phyloP scores from a whole-genome alignment of 768 basidiomycete species.

The Pleurotus sapidus region DNA sequence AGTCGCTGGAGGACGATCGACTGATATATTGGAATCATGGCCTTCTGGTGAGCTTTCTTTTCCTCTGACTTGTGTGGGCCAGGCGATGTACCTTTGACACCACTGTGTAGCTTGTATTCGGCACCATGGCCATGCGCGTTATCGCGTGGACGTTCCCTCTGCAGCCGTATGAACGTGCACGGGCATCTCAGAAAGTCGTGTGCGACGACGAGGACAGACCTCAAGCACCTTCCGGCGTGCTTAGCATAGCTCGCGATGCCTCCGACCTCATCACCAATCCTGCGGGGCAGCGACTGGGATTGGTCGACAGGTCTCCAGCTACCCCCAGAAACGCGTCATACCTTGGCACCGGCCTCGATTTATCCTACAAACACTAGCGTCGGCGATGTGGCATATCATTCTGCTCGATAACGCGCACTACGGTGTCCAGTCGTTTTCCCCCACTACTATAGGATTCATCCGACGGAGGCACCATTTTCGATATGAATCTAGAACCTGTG shows the following conservation, averaged over 20 bases:
- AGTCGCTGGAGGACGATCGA: constrained; percentile 26
- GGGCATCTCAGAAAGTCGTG: neutral
- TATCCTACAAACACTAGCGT: constrained; percentile 27
- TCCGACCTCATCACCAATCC: constrained; percentile 46
- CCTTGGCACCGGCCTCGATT: constrained; percentile 37
- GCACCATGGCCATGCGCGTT: constrained; percentile 32
- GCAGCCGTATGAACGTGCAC: constrained; percentile 24
- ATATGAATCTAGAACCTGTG: constrained; percentile 29
- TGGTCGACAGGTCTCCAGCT: constrained; percentile 47
- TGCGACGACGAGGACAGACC: neutral
- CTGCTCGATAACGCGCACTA: constrained; percentile 44
- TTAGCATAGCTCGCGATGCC: constrained; percentile 31
- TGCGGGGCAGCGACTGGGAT: constrained; percentile 61
- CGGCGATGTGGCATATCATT: constrained; percentile 31
- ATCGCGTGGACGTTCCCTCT: constrained; percentile 37
- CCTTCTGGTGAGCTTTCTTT: constrained; percentile 33
- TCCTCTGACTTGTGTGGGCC: neutral
- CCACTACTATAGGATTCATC: constrained; percentile 38
- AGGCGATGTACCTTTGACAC: neutral
- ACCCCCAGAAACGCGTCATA: constrained; percentile 36
- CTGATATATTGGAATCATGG: constrained; percentile 43
- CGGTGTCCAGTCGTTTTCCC: constrained; percentile 42
- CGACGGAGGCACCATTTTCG: constrained; percentile 40
- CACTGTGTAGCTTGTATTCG: constrained; percentile 35
- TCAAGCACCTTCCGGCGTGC: neutral